These are phyloP conservation scores for Salinomyces thailandicus DNA, from an alignment of 2,329 filamentous ascomycete species.

Conservation along the genomic window DNA sequence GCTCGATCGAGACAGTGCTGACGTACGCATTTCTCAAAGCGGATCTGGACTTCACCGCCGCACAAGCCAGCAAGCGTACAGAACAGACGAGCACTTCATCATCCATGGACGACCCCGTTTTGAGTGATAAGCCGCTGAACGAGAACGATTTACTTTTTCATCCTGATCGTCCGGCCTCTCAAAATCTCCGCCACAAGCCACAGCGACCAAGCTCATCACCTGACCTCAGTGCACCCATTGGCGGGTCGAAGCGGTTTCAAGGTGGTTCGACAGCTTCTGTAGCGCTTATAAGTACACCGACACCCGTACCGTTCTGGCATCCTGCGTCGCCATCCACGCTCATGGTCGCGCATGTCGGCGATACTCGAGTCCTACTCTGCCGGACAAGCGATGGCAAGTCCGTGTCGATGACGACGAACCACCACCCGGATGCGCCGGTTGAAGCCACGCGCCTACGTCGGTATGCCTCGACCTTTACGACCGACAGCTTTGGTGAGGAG, in stretches of 20 bases:
- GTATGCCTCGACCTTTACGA: constrained; percentile 78
- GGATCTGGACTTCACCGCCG: constrained; percentile 86
- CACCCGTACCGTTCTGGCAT: constrained; percentile 89
- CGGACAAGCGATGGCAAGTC: constrained; percentile 72
- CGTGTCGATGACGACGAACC: constrained; percentile 74
- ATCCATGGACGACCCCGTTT: constrained; percentile 53
- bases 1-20: constrained; percentile 65
- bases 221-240: constrained; percentile 50
- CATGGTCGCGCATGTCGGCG: constrained; percentile 81
- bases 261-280: constrained; percentile 89
- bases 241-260: constrained; percentile 67
- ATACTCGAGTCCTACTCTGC: constrained; percentile 84
- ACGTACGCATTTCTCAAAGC: constrained; percentile 89
- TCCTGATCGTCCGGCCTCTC: constrained; percentile 37
- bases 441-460: constrained; percentile 76
- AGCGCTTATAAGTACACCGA: constrained; percentile 83
- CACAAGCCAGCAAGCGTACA: constrained; percentile 61
- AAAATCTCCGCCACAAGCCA: constrained; percentile 31
- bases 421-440: constrained; percentile 78
- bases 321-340: constrained; percentile 75
- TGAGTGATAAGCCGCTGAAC: constrained; percentile 70
- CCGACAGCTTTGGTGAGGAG: constrained; percentile 95
- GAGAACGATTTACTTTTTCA: constrained; percentile 70
- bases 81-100: constrained; percentile 1
- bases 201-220: constrained; percentile 32